phyloP scores from a whole-genome alignment of 306 rosid genomes.

The Rosa chinensis region DNA sequence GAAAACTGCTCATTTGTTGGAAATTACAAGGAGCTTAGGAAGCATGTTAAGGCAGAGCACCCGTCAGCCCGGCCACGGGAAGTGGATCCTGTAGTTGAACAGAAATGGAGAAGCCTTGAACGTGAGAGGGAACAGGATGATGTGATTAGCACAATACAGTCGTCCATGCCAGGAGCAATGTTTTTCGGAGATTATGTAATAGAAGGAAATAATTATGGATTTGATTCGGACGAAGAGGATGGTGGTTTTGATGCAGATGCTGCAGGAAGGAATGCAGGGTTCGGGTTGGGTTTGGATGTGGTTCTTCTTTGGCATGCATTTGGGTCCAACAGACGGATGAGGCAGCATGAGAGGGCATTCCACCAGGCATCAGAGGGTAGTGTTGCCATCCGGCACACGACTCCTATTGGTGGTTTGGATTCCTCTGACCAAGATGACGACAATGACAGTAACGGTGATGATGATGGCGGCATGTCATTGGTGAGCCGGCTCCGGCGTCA shows the following conservation, averaged over 20 bases:
- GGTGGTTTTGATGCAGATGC: conserved; percentile 46
- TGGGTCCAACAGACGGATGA: conserved; percentile 58
- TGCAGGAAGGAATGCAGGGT: conserved; percentile 59
- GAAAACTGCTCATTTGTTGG: conserved; percentile 81
- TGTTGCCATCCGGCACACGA: conserved; percentile 29
- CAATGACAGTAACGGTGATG: conserved; percentile 25
- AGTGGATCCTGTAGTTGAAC: conserved; percentile 85
- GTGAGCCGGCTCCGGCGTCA: conserved; percentile 72
- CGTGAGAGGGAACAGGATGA: conserved; percentile 92
- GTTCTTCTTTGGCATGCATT: conserved; percentile 85
- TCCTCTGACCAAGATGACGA: conserved; percentile 55
- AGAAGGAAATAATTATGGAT: conserved; percentile 62
- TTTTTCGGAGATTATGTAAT: conserved; percentile 91
- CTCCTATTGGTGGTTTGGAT: conserved; percentile 44
- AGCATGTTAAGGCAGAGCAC: conserved; percentile 80
- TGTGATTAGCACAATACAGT: conserved; percentile 90
- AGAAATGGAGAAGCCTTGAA: conserved; percentile 95
- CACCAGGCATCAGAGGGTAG: conserved; percentile 44
- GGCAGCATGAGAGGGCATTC: conserved; percentile 53
- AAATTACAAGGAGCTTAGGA: conserved; percentile 81
- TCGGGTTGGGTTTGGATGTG: conserved; percentile 75
- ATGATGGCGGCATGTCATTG: conserved; percentile 56
- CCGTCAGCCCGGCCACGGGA: conserved; percentile 81
- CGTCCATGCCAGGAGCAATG: conserved; percentile 92
- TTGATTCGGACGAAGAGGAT: conserved; percentile 66